phyloP scores from a whole-genome alignment of 2,329 filamentous ascomycete genomes.

The Pyricularia pennisetigena region DNA sequence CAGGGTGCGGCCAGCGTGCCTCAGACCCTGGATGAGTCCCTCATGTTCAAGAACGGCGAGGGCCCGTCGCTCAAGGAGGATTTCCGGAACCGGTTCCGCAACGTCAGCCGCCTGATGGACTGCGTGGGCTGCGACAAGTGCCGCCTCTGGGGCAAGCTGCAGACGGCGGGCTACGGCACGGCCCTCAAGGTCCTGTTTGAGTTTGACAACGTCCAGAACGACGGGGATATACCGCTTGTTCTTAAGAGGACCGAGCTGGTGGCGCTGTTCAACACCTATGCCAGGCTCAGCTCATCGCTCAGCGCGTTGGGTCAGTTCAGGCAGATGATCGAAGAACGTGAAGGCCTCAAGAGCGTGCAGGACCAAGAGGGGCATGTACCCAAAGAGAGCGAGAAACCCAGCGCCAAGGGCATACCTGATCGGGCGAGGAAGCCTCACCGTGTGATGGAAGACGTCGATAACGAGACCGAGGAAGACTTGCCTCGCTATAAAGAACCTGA shows the following conservation, averaged over 20 bases:
- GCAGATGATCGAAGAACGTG: slow-evolving; percentile 34
- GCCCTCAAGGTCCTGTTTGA: slow-evolving; percentile 95
- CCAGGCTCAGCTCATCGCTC: slow-evolving; percentile 74
- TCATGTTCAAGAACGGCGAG: slow-evolving; percentile 83
- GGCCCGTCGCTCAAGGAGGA: slow-evolving; percentile 83
- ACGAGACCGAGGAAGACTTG: slow-evolving; percentile 25
- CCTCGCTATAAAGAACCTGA: slow-evolving; percentile 20
- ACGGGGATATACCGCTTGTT: slow-evolving; percentile 39
- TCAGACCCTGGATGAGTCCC: slow-evolving; percentile 84
- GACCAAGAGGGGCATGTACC: slow-evolving; percentile 14
- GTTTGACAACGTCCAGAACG: slow-evolving; percentile 59
- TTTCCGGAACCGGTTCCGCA: slow-evolving; percentile 94
- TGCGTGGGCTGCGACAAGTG: slow-evolving; percentile 99
- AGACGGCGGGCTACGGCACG: slow-evolving; percentile 89
- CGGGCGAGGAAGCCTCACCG: slow-evolving; percentile 33
- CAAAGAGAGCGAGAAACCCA: slow-evolving; percentile 4
- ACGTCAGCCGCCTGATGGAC: slow-evolving; percentile 95
- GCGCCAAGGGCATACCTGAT: slow-evolving; percentile 20
- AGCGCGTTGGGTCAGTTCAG: slow-evolving; percentile 65
- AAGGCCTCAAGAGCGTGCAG: slow-evolving; percentile 17
- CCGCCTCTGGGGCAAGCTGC: slow-evolving; percentile 93
- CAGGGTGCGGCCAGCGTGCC: slow-evolving; percentile 57
- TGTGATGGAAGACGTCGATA: slow-evolving; percentile 27
- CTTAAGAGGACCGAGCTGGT: slow-evolving; percentile 88
- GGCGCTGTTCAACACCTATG: slow-evolving; percentile 88